phyloP scores from a whole-genome alignment of 768 basidiomycete genomes.

The Rhizopogon rudus region DNA sequence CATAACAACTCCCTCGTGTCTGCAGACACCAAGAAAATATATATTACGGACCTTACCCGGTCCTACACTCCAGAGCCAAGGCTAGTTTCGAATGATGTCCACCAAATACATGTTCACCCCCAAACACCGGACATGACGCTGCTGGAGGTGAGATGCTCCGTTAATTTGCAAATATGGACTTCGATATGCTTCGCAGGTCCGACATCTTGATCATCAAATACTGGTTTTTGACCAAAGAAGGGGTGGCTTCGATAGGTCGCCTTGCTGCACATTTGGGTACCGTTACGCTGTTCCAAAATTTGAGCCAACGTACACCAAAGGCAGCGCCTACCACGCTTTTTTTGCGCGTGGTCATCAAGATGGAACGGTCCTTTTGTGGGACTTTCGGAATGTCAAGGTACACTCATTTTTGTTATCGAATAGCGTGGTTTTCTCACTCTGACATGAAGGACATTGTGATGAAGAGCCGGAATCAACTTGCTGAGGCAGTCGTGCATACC shows the following conservation, averaged over 20 bases:
- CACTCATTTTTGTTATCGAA: constrained; percentile 6
- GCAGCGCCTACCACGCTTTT: constrained; percentile 34
- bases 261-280: constrained; percentile 42
- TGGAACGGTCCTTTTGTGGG: constrained; percentile 41
- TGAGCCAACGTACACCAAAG: constrained; percentile 28
- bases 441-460: constrained; percentile 31
- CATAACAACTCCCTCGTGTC: constrained; percentile 31
- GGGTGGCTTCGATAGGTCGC: constrained; percentile 31
- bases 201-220: constrained; percentile 45
- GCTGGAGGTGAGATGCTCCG: constrained; percentile 39
- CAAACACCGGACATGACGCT: constrained; percentile 37
- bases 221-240: constrained; percentile 43
- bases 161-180: constrained; percentile 5
- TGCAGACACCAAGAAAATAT: constrained; percentile 30
- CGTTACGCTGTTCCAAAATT: constrained; percentile 22
- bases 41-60: constrained; percentile 34
- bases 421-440: constrained; percentile 15
- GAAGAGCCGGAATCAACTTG: constrained; percentile 25
- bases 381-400: constrained; percentile 45
- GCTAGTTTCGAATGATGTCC: constrained; percentile 33
- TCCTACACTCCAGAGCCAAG: constrained; percentile 22
- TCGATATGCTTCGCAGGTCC: constrained; percentile 31
- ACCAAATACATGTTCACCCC: constrained; percentile 44
- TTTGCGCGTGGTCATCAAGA: constrained; percentile 45
- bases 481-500: constrained; percentile 35